Percentiles rank a stretch among this genome's conserved stretches.
These are phyloP conservation scores for Porogramme epimiltina DNA, from an alignment of 1,284 basidiomycete species.

Conservation along the genomic window DNA sequence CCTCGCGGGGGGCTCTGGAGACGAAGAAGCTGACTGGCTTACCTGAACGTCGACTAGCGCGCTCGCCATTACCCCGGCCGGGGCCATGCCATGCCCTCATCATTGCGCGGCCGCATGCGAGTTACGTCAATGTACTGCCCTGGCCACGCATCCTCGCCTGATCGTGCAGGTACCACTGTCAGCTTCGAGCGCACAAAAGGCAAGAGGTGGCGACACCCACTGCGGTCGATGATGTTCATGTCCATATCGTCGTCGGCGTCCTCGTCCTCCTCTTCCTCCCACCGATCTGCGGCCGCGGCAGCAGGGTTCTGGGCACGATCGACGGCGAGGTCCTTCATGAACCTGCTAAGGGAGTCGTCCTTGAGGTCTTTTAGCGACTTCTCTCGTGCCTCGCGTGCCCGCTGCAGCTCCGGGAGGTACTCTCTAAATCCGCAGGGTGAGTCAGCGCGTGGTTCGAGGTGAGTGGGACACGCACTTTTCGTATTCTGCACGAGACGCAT, in stretches of 20 bases:
- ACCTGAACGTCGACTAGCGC: background rate
- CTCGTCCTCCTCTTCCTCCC: constrained; percentile 57
- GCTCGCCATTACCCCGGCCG: constrained; percentile 46
- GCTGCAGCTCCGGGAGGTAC: constrained; percentile 89
- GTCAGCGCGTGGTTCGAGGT: background rate
- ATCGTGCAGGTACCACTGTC: constrained; percentile 4
- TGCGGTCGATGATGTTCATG: constrained; percentile 65
- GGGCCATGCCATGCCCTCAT: constrained; percentile 65
- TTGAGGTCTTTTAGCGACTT: constrained; percentile 69
- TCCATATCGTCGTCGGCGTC: constrained; percentile 60
- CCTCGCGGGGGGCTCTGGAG: too few relatives aligned
- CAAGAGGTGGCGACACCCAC: constrained; percentile 43
- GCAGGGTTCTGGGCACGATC: constrained; percentile 62
- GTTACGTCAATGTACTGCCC: constrained; percentile 73
- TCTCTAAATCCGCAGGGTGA: constrained; percentile 52
- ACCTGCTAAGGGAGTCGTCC: constrained; percentile 76
- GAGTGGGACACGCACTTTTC: constrained; percentile 59
- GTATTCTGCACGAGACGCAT: constrained; percentile 87
- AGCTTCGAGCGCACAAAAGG: constrained; percentile 9
- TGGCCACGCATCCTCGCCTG: constrained; percentile 69
- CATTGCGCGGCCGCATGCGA: constrained; percentile 48
- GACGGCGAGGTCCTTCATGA: constrained; percentile 87
- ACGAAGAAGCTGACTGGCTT: too few relatives aligned
- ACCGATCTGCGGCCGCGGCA: constrained; percentile 53
- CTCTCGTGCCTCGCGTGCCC: constrained; percentile 62